Percentiles rank a stretch among this genome's conserved stretches.
phyloP scores from a whole-genome alignment of 2,329 filamentous ascomycete genomes.

The Calycina marina region DNA sequence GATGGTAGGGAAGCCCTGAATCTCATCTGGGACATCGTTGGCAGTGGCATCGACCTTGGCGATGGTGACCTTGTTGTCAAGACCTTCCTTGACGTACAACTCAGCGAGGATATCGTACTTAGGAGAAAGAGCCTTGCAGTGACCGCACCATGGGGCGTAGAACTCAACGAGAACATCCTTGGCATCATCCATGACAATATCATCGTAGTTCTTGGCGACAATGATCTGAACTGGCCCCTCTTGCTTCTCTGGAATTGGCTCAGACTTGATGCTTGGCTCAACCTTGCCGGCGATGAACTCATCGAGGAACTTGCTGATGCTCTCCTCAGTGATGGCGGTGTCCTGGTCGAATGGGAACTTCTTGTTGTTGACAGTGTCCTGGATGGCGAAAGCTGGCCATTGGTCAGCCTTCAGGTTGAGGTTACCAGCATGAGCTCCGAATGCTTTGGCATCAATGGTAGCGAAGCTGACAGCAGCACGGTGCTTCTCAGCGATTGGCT shows the following conservation, averaged over 20 bases:
- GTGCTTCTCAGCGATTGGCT: slow-evolving; percentile 78
- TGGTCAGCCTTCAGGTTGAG: slow-evolving; percentile 91
- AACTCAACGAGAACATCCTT: slow-evolving; percentile 98
- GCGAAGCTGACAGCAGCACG: slow-evolving; percentile 95
- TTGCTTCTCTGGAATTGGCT: slow-evolving; percentile 87
- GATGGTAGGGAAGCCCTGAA: slow-evolving; percentile 97
- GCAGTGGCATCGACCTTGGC: slow-evolving; percentile 94
- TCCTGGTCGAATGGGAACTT: slow-evolving; percentile 92
- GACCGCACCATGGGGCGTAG: slow-evolving; percentile 98
- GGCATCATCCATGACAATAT: slow-evolving; percentile 78
- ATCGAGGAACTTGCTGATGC: slow-evolving; percentile 70
- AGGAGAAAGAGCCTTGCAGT: slow-evolving; percentile 97
- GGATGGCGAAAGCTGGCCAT: slow-evolving; percentile 96
- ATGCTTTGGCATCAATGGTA: slow-evolving; percentile 88
- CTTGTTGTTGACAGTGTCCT: slow-evolving; percentile 87
- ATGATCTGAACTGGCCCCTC: slow-evolving; percentile 78
- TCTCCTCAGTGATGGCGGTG: slow-evolving; percentile 53
- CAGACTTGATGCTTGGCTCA: slow-evolving; percentile 94
- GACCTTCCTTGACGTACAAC: slow-evolving; percentile 60
- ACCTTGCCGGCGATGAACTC: slow-evolving; percentile 78
- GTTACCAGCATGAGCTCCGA: slow-evolving; percentile 90
- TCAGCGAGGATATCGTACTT: slow-evolving; percentile 87
- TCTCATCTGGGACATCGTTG: slow-evolving; percentile 95
- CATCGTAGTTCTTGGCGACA: slow-evolving; percentile 86
- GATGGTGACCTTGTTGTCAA: slow-evolving; percentile 73